Conservation (phyloP, 331 rosid genomes). For the Spiraea crenata region DNA sequence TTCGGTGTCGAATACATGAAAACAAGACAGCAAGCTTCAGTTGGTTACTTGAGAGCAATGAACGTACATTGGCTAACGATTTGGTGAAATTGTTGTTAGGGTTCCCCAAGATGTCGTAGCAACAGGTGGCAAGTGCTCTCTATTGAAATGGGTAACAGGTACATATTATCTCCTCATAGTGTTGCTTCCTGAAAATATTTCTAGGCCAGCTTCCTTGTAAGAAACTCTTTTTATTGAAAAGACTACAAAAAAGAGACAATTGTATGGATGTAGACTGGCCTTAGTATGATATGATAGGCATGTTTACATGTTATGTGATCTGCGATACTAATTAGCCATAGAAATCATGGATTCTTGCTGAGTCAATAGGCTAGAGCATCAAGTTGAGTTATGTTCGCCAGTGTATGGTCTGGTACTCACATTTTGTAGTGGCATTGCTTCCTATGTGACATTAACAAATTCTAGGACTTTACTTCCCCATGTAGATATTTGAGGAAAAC, state of each 20-base stretch:
- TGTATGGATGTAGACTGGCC: not conserved
- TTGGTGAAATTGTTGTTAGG: conserved; percentile 40
- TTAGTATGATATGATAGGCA: not conserved
- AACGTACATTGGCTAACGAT: conserved; percentile 12
- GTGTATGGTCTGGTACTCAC: not conserved
- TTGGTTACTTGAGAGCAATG: not conserved
- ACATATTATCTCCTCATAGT: conserved; percentile 12
- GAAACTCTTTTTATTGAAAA: not conserved
- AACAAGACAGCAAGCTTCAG: too few relatives aligned
- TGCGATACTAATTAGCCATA: not conserved
- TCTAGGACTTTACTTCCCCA: not conserved
- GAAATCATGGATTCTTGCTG: not conserved
- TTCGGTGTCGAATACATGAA: not conserved
- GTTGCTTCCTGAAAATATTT: not conserved
- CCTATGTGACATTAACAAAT: not conserved
- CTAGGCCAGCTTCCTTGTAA: not conserved
- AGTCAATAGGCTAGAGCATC: not conserved
- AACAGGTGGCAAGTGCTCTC: conserved; percentile 76
- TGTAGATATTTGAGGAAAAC: not conserved
- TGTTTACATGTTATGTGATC: not conserved
- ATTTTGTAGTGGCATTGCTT: not conserved
- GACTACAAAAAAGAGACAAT: not conserved
- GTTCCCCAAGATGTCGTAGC: conserved; percentile 93
- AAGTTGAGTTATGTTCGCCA: not conserved
- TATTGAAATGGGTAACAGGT: conserved; percentile 90